Conservation (phyloP, 495 filamentous ascomycete species). For the Usnea hakonensis region DNA sequence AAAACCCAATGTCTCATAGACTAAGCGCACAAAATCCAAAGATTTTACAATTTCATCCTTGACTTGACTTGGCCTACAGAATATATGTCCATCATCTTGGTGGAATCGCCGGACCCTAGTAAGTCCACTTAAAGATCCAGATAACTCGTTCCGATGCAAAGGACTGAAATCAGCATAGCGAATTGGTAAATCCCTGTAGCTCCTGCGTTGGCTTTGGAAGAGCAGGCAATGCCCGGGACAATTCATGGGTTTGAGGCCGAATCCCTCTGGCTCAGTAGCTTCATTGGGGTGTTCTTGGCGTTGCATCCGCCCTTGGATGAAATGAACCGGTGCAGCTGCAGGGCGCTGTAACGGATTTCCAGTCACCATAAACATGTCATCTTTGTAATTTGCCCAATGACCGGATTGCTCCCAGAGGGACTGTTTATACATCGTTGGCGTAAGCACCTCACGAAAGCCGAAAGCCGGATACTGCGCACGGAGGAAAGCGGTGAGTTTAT, state of each 20-base stretch:
- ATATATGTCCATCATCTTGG: conserved; percentile 94
- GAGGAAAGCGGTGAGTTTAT: conserved; percentile 77
- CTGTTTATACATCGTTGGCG: conserved; percentile 89
- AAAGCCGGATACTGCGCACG: conserved; percentile 80
- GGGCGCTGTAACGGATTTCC: conserved; percentile 48
- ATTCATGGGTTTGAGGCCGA: conserved; percentile 94
- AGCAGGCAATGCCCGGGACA: conserved; percentile 91
- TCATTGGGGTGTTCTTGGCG: conserved; percentile 33
- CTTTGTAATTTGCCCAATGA: conserved; percentile 88
- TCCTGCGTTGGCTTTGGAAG: conserved; percentile 63
- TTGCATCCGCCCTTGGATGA: conserved; percentile 1
- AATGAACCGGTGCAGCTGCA: conserved; percentile 23
- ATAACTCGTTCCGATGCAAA: conserved; percentile 83
- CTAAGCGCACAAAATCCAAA: conserved; percentile 69
- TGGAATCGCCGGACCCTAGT: conserved; percentile 90
- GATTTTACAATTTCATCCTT: conserved; percentile 70
- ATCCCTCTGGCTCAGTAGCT: conserved; percentile 61
- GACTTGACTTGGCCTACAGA: conserved; percentile 80
- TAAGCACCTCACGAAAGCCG: conserved; percentile 87
- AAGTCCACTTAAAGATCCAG: conserved; percentile 75
- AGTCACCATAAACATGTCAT: conserved; percentile 90
- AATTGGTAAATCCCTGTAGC: conserved; percentile 77
- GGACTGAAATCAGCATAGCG: conserved; percentile 91
- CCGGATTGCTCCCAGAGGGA: conserved; percentile 83
- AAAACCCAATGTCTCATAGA: conserved; percentile 67